These are phyloP conservation scores for Tillandsia leiboldiana DNA, from an alignment of 176 grass and related monocot species.

Conservation along the genomic window DNA sequence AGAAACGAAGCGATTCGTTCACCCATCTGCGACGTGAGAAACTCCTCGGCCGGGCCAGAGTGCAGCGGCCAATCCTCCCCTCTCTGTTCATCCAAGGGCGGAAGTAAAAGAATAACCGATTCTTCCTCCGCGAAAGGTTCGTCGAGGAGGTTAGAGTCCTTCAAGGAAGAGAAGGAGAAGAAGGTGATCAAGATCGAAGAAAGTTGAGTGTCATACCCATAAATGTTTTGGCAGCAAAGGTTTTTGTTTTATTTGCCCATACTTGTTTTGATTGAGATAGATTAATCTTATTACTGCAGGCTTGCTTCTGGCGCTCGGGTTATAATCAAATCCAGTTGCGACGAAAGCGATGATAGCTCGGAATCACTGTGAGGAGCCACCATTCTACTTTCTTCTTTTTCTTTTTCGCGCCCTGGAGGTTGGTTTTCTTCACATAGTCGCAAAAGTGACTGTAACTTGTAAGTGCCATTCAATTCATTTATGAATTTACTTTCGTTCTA, in stretches of 20 bases:
- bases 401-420: conserved; percentile 3
- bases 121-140: conserved; percentile 44
- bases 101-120: conserved; percentile 68
- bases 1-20: conserved; percentile 52
- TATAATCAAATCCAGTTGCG: conserved; percentile 74
- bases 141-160: conserved; percentile 65
- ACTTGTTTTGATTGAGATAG: conserved; percentile 31
- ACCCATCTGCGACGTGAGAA: conserved; percentile 37
- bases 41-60: conserved; percentile 35
- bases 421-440: neutral
- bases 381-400: conserved; percentile 13
- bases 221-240: neutral
- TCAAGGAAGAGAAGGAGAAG: conserved; percentile 67
- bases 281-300: conserved; percentile 38
- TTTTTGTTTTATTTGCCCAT: conserved; percentile 1
- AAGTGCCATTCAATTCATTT: too few relatives aligned
- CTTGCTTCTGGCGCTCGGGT: conserved; percentile 94
- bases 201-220: conserved; percentile 55
- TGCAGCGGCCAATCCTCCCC: conserved; percentile 52
- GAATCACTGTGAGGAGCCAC: conserved; percentile 47
- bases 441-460: too few relatives aligned
- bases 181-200: conserved; percentile 95
- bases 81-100: conserved; percentile 48
- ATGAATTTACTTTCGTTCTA: too few relatives aligned
- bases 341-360: conserved; percentile 64